Evolutionary conservation across 2,329 filamentous ascomycete species (phyloP).

Genomic region (Claviceps sp.): DNA sequence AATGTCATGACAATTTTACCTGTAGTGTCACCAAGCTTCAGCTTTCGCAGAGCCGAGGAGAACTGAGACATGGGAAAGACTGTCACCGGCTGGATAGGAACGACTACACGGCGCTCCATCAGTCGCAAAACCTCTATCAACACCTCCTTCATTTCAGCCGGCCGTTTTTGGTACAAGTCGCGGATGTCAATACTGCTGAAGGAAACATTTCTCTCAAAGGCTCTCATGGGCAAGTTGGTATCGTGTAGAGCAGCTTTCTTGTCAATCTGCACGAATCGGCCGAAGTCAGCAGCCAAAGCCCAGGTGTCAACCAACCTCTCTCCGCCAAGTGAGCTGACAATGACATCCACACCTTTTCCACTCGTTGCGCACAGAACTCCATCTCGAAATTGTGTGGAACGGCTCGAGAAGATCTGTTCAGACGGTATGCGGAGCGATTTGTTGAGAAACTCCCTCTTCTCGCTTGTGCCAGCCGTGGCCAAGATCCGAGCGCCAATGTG

Average conservation of each 20-base stretch:
- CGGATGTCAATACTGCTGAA: constrained; percentile 29
- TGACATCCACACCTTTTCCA: constrained; percentile 9
- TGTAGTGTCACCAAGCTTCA: constrained; percentile 25
- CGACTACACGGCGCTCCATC: constrained; percentile 1
- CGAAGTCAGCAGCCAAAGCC: constrained; percentile 16
- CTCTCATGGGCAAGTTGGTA: constrained; percentile 19
- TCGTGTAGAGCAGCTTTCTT: constrained; percentile 22
- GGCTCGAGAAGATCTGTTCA: constrained; percentile 16
- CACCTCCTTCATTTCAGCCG: constrained; percentile 5
- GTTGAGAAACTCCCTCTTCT: constrained; percentile 17
- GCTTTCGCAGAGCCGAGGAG: constrained; percentile 23
- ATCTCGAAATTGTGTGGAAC: constrained; percentile 12
- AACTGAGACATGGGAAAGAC: constrained; percentile 17
- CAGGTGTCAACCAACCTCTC: constrained; percentile 12
- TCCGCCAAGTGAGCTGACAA: constrained; percentile 4
- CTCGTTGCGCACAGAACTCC: constrained; percentile 8
- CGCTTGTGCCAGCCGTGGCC: constrained; percentile 14
- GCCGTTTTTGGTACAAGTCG: constrained; percentile 4
- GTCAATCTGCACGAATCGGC: constrained; percentile 23
- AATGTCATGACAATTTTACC: constrained; percentile 27
- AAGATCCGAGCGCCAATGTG: constrained; percentile 12
- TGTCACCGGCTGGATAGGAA: constrained; percentile 1
- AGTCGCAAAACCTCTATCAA: constrained; percentile 7
- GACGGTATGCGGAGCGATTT: constrained; percentile 12
- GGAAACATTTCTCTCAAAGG: constrained; percentile 23